Evolutionary conservation across 345 rosid genomes (phyloP).

Genomic region (Acer saccharum): DNA sequence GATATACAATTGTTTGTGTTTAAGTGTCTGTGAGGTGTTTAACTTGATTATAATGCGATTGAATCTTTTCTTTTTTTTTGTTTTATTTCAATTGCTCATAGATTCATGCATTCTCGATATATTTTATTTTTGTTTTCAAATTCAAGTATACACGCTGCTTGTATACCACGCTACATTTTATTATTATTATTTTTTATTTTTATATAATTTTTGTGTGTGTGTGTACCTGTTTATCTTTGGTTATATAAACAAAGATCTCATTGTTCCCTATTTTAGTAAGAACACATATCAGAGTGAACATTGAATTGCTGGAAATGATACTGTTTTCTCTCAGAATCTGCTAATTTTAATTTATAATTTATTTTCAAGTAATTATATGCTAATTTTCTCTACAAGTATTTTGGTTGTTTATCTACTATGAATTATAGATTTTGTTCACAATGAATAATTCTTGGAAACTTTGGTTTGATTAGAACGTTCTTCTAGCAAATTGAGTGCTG

Average conservation of each 20-base stretch:
- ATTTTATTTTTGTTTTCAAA: background rate
- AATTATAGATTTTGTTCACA: background rate
- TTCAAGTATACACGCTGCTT: background rate
- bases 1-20: background rate
- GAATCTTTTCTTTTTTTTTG: background rate
- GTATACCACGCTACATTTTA: background rate
- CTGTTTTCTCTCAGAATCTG: background rate
- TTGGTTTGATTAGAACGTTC: background rate
- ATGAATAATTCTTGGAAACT: background rate
- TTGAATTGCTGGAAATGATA: background rate
- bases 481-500: background rate
- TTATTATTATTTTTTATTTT: too few species aligned
- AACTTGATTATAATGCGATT: background rate
- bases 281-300: background rate
- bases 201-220: background rate
- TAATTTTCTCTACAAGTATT: background rate
- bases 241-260: background rate
- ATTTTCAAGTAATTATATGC: background rate
- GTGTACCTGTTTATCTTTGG: background rate
- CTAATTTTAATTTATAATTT: background rate
- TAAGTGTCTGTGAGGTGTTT: background rate
- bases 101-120: background rate
- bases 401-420: background rate
- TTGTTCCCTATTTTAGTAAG: background rate
- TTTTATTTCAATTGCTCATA: too few species aligned